Evolutionary conservation across 148 eudicot species (phyloP), one percentile per base, ranked within the genome.

Genomic region (Oxyria digyna): DNA sequence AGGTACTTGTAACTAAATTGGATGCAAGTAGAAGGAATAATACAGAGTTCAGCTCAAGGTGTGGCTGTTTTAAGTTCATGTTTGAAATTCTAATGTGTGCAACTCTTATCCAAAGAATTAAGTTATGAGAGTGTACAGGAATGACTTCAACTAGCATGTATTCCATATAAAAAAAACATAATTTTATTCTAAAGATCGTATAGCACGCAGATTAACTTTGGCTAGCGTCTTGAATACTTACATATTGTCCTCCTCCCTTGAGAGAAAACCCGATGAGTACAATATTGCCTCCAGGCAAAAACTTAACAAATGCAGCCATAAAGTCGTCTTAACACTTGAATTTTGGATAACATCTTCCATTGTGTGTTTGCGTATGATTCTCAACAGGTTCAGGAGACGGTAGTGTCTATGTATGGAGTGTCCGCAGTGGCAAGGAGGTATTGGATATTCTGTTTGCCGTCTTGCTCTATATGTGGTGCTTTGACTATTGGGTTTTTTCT

Each of bases 401-500:
- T 42, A 91, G 93, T 84, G 96, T 95, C 1, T 91, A 78, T 83
- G 99, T 96, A 59, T 91, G 97, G 99, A 91, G 91, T 74, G 84
- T 84, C 71, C 89, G 97, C 35, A 91, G 87, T 74, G 97, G 99
- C 74, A 88, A 95, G 85, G 99, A 91, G 83, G 98, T 94, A 88
- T 69, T 10, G 31, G 6, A 59, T 59, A 31, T 59, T 38, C 65
- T 29, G 10, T 59, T 6, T 14, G 37, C 65, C 6, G 37, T 9
- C 13, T 59, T 13, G 37, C 38, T 13, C 65, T 59, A 13, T 29
- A 4, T 14, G 37, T 59, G 20, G 1, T 14, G 0, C 18, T 15
- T 59, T 59, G 38, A 59, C 6, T 24, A 24, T 13, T n/a, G n/a
- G n/a, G n/a, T n/a, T n/a, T n/a, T n/a, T n/a, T n/a, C n/a, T n/a